A percentile compares a stretch with the other conserved stretches of the same genome.
These are phyloP conservation scores for Taiozyma sp. DNA, from an alignment of 1,139 yeast genomes.

Conservation along the genomic window DNA sequence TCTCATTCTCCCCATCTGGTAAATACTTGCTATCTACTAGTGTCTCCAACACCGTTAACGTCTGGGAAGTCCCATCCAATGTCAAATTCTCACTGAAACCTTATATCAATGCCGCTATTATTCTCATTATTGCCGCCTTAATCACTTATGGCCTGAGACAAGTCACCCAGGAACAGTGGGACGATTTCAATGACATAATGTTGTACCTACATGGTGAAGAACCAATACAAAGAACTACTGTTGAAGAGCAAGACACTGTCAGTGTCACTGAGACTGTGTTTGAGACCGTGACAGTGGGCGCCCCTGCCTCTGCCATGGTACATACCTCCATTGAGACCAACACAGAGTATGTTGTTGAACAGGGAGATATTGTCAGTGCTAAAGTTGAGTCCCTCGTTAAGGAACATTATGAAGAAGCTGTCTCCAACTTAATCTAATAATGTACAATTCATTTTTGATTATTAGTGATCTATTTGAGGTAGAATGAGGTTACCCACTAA, in stretches of 20 bases:
- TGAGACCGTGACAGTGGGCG: background rate
- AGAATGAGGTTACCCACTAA: too few species aligned
- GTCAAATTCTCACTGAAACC: constrained; percentile 41
- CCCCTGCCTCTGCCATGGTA: constrained; percentile 1
- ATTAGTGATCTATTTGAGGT: too few species aligned
- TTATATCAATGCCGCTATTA: constrained; percentile 6
- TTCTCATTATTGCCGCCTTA: constrained; percentile 5
- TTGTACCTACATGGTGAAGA: constrained; percentile 17
- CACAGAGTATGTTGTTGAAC: constrained; percentile 11
- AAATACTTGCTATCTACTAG: constrained; percentile 69
- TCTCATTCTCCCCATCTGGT: constrained; percentile 69
- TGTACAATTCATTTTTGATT: background rate
- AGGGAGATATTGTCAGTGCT: constrained; percentile 20
- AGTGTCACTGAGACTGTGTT: background rate
- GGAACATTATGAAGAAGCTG: constrained; percentile 3
- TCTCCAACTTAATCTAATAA: background rate
- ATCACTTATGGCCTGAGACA: constrained; percentile 1
- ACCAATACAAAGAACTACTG: background rate
- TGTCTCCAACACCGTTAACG: constrained; percentile 72
- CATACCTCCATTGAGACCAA: constrained; percentile 6
- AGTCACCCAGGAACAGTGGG: constrained; percentile 14
- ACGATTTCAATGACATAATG: constrained; percentile 7
- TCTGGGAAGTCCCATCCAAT: constrained; percentile 55
- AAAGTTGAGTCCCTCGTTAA: constrained; percentile 8
- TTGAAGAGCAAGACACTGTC: background rate